Percentiles rank a stretch among this genome's conserved stretches.
phyloP scores from a whole-genome alignment of 768 basidiomycete species.

The Wakefieldia striispora region DNA sequence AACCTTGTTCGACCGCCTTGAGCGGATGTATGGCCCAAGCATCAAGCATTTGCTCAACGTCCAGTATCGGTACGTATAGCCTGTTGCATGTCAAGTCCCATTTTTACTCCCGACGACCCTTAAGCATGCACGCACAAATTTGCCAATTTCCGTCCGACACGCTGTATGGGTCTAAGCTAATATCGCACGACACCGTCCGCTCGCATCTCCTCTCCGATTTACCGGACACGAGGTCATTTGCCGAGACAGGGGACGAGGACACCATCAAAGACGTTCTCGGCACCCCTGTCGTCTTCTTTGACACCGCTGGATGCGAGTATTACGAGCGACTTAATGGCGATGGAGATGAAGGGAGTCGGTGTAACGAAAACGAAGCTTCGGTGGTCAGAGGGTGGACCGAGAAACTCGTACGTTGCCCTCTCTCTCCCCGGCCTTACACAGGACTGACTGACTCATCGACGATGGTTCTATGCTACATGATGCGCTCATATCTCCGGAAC shows the following conservation, averaged over 20 bases:
- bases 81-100: not conserved
- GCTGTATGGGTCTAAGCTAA: slow-evolving; percentile 71
- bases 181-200: slow-evolving; percentile 69
- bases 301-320: slow-evolving; percentile 92
- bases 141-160: slow-evolving; percentile 83
- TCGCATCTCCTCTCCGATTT: slow-evolving; percentile 71
- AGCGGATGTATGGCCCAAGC: slow-evolving; percentile 77
- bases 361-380: slow-evolving; percentile 92
- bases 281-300: slow-evolving; percentile 87
- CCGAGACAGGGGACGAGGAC: slow-evolving; percentile 48
- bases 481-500: too few species aligned
- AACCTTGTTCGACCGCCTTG: slow-evolving; percentile 90
- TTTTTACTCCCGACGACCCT: not conserved
- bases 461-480: too few species aligned
- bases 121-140: slow-evolving; percentile 85
- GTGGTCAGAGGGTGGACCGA: slow-evolving; percentile 83
- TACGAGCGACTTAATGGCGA: slow-evolving; percentile 80
- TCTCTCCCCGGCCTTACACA: not conserved
- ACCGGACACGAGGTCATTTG: slow-evolving; percentile 44
- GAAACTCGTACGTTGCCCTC: slow-evolving; percentile 55
- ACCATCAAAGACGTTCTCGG: slow-evolving; percentile 69
- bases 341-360: slow-evolving; percentile 85
- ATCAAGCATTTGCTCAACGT: slow-evolving; percentile 87
- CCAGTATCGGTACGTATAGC: slow-evolving; percentile 72
- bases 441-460: too few species aligned